phyloP scores from a whole-genome alignment of 2,329 filamentous ascomycete species.

The Penicillium sp. region DNA sequence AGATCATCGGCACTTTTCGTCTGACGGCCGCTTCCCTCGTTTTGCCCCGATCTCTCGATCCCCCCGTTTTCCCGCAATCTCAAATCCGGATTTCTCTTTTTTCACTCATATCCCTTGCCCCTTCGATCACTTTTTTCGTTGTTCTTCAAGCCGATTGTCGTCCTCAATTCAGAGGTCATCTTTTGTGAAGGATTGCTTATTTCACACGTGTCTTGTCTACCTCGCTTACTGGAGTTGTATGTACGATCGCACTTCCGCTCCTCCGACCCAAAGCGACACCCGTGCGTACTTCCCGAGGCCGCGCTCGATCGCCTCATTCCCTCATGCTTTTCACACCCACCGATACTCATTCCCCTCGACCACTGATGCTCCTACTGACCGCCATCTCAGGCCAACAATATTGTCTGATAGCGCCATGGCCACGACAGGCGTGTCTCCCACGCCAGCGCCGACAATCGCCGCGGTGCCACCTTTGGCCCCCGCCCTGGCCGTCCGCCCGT shows the following conservation, averaged over 20 bases:
- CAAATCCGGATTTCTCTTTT: background rate
- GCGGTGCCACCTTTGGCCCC: conserved; percentile 28
- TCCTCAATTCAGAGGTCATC: no score
- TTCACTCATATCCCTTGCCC: background rate
- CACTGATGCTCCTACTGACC: conserved; percentile 16
- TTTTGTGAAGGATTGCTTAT: no score
- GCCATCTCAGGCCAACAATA: conserved; percentile 15
- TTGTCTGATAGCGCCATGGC: conserved; percentile 28
- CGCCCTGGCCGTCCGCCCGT: conserved; percentile 35
- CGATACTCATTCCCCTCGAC: background rate
- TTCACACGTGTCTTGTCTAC: conserved; percentile 1
- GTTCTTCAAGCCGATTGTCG: no score
- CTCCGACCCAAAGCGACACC: conserved; percentile 29
- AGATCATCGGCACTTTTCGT: background rate
- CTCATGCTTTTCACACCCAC: background rate
- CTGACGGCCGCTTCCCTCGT: background rate
- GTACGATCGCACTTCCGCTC: conserved; percentile 31
- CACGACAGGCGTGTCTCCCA: conserved; percentile 34
- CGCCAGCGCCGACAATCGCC: conserved; percentile 32
- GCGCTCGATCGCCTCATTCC: conserved; percentile 13
- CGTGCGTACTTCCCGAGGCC: conserved; percentile 19
- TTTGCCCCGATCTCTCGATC: background rate
- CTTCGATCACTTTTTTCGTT: background rate
- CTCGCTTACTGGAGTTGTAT: conserved; percentile 30
- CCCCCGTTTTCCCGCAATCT: background rate